A percentile compares a stretch with the other conserved stretches of the same genome.
Evolutionary conservation across 2,329 filamentous ascomycete species (phyloP).

Genomic region (Apiospora marii): DNA sequence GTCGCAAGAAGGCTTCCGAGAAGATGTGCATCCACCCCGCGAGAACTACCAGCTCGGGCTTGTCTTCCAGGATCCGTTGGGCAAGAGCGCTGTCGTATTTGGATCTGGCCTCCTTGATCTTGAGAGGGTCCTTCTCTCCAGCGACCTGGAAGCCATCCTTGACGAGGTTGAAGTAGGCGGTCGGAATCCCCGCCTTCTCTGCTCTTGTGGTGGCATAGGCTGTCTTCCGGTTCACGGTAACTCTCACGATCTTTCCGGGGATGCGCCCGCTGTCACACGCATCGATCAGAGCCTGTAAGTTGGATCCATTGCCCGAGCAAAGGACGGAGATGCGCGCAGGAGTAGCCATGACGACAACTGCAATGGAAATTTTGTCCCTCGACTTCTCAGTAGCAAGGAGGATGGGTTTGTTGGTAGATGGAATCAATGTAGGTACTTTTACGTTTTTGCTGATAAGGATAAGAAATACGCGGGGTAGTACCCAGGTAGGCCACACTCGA

Average conservation of each 20-base stretch:
- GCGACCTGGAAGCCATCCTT: conserved; percentile 69
- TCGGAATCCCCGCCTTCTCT: conserved; percentile 69
- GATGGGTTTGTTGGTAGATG: background rate
- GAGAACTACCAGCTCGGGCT: conserved; percentile 79
- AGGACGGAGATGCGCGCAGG: conserved; percentile 59
- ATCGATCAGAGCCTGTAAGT: conserved; percentile 75
- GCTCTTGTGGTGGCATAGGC: conserved; percentile 54
- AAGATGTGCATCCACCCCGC: conserved; percentile 91
- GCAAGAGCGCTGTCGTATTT: conserved; percentile 81
- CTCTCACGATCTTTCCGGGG: conserved; percentile 52
- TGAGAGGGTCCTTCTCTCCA: conserved; percentile 65
- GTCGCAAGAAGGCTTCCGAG: conserved; percentile 72
- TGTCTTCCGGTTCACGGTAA: conserved; percentile 58
- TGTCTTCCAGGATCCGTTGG: conserved; percentile 66
- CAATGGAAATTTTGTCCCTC: conserved; percentile 3
- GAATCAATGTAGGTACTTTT: background rate
- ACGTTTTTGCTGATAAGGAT: conserved; percentile 11
- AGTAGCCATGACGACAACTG: conserved; percentile 11
- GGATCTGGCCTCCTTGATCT: conserved; percentile 64
- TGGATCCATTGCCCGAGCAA: conserved; percentile 73
- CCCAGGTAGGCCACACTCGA: background rate
- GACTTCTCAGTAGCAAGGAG: background rate
- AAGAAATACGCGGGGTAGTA: conserved; percentile 3
- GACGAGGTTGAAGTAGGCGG: conserved; percentile 82
- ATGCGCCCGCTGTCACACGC: conserved; percentile 50